A percentile compares a stretch with the other conserved stretches of the same genome.
These are phyloP conservation scores for Metschnikowia lachancei DNA, from an alignment of 805 yeast species.

Conservation along the genomic window DNA sequence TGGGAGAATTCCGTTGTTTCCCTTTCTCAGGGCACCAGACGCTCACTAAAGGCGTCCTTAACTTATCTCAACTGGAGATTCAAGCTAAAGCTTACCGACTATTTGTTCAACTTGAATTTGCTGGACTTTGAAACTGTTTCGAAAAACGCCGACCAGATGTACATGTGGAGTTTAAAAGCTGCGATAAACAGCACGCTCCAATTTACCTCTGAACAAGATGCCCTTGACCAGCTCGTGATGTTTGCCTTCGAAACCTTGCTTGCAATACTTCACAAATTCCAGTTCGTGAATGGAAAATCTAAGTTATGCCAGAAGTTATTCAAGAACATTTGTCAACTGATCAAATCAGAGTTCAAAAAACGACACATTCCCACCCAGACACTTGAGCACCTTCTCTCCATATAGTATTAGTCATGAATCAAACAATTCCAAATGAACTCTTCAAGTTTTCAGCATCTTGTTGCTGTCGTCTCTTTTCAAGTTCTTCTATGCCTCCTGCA, in stretches of 20 bases:
- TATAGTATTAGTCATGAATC: not conserved
- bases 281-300: constrained; percentile 12
- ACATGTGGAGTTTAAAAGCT: constrained; percentile 5
- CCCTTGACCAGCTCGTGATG: not conserved
- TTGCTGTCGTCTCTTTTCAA: constrained; percentile 63
- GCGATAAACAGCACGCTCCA: constrained; percentile 5
- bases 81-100: constrained; percentile 21
- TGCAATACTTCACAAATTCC: constrained; percentile 16
- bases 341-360: constrained; percentile 1
- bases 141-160: constrained; percentile 1
- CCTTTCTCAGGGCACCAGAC: constrained; percentile 10
- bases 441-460: constrained; percentile 73
- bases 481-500: constrained; percentile 86
- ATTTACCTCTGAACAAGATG: not conserved
- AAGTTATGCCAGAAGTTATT: constrained; percentile 9
- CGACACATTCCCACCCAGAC: constrained; percentile 1
- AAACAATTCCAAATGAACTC: constrained; percentile 40
- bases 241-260: constrained; percentile 18
- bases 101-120: constrained; percentile 19
- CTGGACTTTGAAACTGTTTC: constrained; percentile 8
- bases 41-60: constrained; percentile 23
- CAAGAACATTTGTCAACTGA: constrained; percentile 8
- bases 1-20: constrained; percentile 9
- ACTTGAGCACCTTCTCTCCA: not conserved
- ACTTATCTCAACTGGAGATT: constrained; percentile 25